Base-by-base conservation (phyloP, 352 stramenopile species). In the Phytophthora capsici region DNA sequence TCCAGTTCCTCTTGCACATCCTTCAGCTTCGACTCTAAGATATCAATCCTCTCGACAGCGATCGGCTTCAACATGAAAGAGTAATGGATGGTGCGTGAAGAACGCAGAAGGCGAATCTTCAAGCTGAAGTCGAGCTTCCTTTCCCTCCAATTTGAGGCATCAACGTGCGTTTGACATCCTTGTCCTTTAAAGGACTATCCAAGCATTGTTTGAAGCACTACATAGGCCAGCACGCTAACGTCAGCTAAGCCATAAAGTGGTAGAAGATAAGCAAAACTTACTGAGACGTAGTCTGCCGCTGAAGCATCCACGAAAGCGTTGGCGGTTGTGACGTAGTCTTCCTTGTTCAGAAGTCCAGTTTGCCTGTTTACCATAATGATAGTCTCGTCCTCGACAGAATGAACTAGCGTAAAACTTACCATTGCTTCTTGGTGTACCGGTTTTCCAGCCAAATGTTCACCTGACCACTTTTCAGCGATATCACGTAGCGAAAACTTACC, bases 1-100 rank as follows among this genome's bases (percentile, higher is more conserved):
- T 55, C 30, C 32, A 55, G 25, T 8, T 66, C 32, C 6, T 70
- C 63, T 56, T 65, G 47, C n/a, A 61, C 47, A 9, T 70, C 55
- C 22, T 57, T 60, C 36, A 41, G 14, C 36, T 41, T 41, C 36
- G 36, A 41, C 13, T 1, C 36, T 14, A 41, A 6, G 36, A 41
- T 41, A 9, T 41, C 36, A 20, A 41, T 41, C 4, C 1, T 13
- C 16, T 41, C 4, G 3, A 41, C 36, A 41, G 1, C 4, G 13
- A 41, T 19, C 1, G 36, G 36, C 13, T 41, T 19, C 4, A 41
- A 3, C 13, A 8, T 14, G 16, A 41, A 41, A 1, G 10, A 4
- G 36, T 41, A 41, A n/a, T 19, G 19, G 22, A 53, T 30, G 7
- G 12, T 13, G 5, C 63, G 47, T 22, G 14, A 40, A 2, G 55